Evolutionary conservation across 2,329 filamentous ascomycete species (phyloP), one percentile per base, ranked within the genome.

Genomic region (Alternaria brassicae): DNA sequence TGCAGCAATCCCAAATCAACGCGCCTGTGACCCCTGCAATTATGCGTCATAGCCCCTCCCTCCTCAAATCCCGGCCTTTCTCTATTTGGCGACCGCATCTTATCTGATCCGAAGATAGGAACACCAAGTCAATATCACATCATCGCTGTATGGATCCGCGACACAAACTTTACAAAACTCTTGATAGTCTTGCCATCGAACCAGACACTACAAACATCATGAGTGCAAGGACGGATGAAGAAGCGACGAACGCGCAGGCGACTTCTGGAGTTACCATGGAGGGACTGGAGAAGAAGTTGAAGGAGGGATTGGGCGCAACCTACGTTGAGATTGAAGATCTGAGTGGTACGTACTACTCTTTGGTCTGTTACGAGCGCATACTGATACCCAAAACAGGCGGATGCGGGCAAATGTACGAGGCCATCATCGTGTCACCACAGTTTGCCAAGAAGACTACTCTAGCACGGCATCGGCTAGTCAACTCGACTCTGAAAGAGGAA

Each of bases 271-370:
- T 97, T 72, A 94, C 92, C 41, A 88, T 92, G 60, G 87, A 88
- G 36, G 85, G 84, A 48, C 83, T 98, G 54, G 88, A 85, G 73
- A 81, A 82, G 41, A 91, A 89, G 60, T 84, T 97, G 68, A 85
- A 83, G 36, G 82, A 89, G 69, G 87, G 88, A 65, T 83, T 97
- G 54, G 84, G 87, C 57, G 92, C 93, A 21, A 84, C 85, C 27
- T 87, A 96, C 80, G 92, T 97, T 64, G 89, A 95, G 72, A 92
- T 97, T 69, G 90, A 91, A 65, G 94, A 98, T 80, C 88, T 96
- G 83, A 97, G 93, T 65, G 94, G 93, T 96, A 86, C 59, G 82
- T 76, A 32, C 12, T 41, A n/a, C n/a, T 25, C n/a, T 53, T 30
- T 58, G 9, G 17, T 50, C 36, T 41, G 50, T 48, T 30, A 53